Evolutionary conservation across 495 filamentous ascomycete species (phyloP).

Genomic region (Tricharina praecox): DNA sequence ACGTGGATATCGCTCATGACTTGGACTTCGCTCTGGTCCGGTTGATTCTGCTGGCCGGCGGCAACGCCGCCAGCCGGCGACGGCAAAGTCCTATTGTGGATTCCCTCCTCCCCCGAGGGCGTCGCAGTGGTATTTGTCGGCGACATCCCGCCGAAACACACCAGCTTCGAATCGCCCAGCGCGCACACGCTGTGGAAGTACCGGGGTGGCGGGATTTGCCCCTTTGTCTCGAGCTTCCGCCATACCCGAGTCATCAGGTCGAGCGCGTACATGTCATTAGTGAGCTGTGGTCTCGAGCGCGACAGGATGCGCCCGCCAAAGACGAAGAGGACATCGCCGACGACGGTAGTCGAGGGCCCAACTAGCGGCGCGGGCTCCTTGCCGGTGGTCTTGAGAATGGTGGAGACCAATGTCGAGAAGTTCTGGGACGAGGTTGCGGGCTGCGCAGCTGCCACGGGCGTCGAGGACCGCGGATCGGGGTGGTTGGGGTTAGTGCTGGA

Average conservation of each 20-base stretch:
- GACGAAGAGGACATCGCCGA: conserved; percentile 89
- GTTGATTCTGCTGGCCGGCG: not conserved
- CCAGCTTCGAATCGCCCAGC: conserved; percentile 83
- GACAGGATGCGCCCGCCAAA: conserved; percentile 86
- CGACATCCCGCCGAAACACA: conserved; percentile 97
- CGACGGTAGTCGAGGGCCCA: conserved; percentile 82
- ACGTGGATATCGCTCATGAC: conserved; percentile 98
- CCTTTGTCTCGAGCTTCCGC: conserved; percentile 68
- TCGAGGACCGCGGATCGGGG: conserved; percentile 1
- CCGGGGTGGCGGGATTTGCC: conserved; percentile 73
- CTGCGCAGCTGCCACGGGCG: not conserved
- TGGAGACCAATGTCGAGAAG: conserved; percentile 25
- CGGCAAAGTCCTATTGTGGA: too few relatives aligned
- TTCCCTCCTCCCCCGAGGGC: not conserved
- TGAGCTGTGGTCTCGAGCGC: conserved; percentile 57
- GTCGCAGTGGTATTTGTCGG: too few relatives aligned
- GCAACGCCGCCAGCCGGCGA: not conserved
- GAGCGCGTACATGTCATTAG: conserved; percentile 78
- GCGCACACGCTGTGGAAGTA: conserved; percentile 95
- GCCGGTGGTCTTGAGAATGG: conserved; percentile 52
- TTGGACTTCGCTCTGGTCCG: conserved; percentile 50
- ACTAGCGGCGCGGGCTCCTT: conserved; percentile 80
- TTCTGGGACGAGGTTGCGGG: conserved; percentile 13
- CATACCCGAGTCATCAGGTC: conserved; percentile 84
- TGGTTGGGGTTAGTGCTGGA: not conserved